Evolutionary conservation across 352 stramenopile species (phyloP), one percentile per base, ranked within the genome.

Genomic region (Pythium phragmitis): DNA sequence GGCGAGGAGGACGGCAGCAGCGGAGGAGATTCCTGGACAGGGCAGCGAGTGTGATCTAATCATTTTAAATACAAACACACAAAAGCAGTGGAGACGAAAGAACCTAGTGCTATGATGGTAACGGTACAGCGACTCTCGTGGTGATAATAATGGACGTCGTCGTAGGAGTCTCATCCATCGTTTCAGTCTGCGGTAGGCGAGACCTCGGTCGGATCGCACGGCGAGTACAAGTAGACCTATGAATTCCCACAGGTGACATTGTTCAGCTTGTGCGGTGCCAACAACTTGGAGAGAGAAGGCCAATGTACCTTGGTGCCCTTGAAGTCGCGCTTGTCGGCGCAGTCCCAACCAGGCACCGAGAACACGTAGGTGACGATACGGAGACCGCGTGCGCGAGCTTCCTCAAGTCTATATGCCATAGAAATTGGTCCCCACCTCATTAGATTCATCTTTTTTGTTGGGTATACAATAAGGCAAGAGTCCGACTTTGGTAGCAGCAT

Each of bases 291-390:
- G 26, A 30, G 4, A 39, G 34, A 11, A 39, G 34, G 7, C 36
- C n/a, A 19, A 2, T 2, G 39, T 67, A 94, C 86, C 81, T 89
- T 94, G 47, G 84, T 92, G 75, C 86, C 83, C 78, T 94, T 94
- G 75, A 81, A 94, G 65, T 82, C 76, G 37, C 80, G 80, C 43
- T 79, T 71, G 45, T 77, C 77, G 48, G 75, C 62, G 13, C 58
- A 69, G 54, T 70, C 74, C 86, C 86, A 94, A 6, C 80, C 81
- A 58, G 86, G 86, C 45, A 94, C 75, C 1, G 83, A 88, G 53
- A 94, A 94, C 33, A 94, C 80, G 60, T 94, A 92, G 47, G 86
- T 91, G 39, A 89, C 82, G 47, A 94, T 91, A 41, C 82, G 82
- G 19, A 94, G 73, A 23, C 76, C 71, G 7, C 77, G 70, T 28